Conservation (phyloP, 208 protist species). For the Trypanosoma caninum region DNA sequence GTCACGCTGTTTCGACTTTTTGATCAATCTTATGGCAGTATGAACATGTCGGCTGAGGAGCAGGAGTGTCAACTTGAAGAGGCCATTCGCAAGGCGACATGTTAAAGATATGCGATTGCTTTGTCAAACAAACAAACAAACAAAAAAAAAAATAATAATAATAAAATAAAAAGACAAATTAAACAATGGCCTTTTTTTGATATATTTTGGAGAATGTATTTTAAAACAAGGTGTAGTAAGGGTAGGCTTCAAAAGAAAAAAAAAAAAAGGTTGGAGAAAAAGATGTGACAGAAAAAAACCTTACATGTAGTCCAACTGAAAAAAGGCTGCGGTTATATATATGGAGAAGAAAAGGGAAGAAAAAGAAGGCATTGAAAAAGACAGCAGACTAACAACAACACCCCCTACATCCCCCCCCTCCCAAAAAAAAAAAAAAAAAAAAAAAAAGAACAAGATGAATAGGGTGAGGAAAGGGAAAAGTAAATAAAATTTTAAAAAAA, state of each 20-base stretch:
- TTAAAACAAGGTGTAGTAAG: no score
- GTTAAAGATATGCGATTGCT: neutral
- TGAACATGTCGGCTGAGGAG: conserved; percentile 67
- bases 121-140: no score
- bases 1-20: conserved; percentile 78
- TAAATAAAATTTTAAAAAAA: no score
- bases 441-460: neutral
- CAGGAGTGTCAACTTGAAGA: conserved; percentile 79
- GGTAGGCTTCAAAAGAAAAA: neutral
- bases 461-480: neutral
- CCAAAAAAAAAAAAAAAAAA: conserved; percentile 6
- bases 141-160: conserved; percentile 1
- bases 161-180: neutral
- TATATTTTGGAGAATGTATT: no score
- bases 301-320: no score
- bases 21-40: conserved; percentile 34
- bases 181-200: no score
- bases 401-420: no score
- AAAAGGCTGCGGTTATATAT: neutral
- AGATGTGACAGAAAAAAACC: neutral
- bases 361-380: neutral
- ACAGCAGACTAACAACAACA: no score
- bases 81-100: conserved; percentile 54
- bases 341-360: conserved; percentile 1
- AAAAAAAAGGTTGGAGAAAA: neutral